Conservation (phyloP, 2,329 filamentous ascomycete genomes). For the Trichoderma semiorbis region DNA sequence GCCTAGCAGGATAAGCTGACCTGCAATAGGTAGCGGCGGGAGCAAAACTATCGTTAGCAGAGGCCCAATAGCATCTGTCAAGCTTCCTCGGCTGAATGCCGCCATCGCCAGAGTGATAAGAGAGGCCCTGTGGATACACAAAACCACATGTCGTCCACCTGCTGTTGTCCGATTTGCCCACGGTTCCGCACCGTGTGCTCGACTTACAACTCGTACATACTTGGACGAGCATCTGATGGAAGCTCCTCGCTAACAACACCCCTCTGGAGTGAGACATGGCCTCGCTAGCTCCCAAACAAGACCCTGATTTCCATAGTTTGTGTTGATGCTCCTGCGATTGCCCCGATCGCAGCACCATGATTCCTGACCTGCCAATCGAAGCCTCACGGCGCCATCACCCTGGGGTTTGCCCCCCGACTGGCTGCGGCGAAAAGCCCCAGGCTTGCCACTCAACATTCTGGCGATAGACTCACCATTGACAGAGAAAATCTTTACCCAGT, state of each 20-base stretch:
- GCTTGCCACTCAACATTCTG: neutral
- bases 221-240: neutral
- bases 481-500: neutral
- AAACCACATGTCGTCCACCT: neutral
- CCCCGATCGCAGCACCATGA: constrained; percentile 9
- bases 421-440: neutral
- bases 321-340: constrained; percentile 15
- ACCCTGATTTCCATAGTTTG: constrained; percentile 14
- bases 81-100: neutral
- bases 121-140: neutral
- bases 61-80: neutral
- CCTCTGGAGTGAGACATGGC: neutral
- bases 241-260: neutral
- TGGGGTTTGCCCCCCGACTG: neutral
- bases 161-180: neutral
- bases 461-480: neutral
- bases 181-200: neutral
- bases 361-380: constrained; percentile 1
- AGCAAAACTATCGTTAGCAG: neutral
- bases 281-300: neutral
- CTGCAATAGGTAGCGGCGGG: neutral
- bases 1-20: neutral
- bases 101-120: neutral
- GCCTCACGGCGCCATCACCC: constrained; percentile 1
- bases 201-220: neutral